Base-by-base conservation (phyloP, 164 flowering plant genomes). In the Brasenia schreberi region DNA sequence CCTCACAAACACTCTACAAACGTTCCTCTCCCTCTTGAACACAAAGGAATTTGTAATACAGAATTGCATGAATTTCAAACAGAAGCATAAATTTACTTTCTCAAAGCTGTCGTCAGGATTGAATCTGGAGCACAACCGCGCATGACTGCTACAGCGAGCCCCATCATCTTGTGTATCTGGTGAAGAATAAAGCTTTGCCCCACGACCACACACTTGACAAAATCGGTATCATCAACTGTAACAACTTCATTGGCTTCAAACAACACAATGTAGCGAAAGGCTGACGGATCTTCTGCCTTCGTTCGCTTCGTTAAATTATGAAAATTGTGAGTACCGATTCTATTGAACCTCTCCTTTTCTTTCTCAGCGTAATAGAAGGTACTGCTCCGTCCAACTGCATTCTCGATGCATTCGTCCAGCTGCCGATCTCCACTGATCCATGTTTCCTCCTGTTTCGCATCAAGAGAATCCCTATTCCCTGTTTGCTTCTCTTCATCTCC, bases 161-260 rank as follows among this genome's bases (percentile, higher is more conserved):
- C 99, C 23, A 92, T 83, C 97, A 95, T 82, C 77, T 95, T 95
- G 64, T 97, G 72, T 0, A 95, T 95, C 74, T 92, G 99, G 76
- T 95, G 99, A 83, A 95, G 99, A 97, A 95, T 89, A 81, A 92
- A 95, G 75, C 99, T 95, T 81, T 95, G 96, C n/a, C 99, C 97
- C 63, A 95, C 79, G 60, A 95, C 97, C 75, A 89, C 94, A 67
- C 97, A 89, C 82, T 92, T 89, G 4, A 95, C 83, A 79, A 95
- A 95, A 16, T 95, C 99, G 39, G 91, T 82, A 12, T 94, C 99
- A 5, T 88, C 85, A 58, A 95, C 79, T 18, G 62, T 77, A 16
- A 95, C 82, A 1, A 72, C 69, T 6, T 72, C 68, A 43, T 77
- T 79, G 0, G 97, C 99, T 64, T 78, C 77, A 65, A 95, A 95